Percentiles rank a stretch among this genome's conserved stretches.
Conservation (phyloP, 768 basidiomycete genomes). For the Naganishia kalamii region DNA sequence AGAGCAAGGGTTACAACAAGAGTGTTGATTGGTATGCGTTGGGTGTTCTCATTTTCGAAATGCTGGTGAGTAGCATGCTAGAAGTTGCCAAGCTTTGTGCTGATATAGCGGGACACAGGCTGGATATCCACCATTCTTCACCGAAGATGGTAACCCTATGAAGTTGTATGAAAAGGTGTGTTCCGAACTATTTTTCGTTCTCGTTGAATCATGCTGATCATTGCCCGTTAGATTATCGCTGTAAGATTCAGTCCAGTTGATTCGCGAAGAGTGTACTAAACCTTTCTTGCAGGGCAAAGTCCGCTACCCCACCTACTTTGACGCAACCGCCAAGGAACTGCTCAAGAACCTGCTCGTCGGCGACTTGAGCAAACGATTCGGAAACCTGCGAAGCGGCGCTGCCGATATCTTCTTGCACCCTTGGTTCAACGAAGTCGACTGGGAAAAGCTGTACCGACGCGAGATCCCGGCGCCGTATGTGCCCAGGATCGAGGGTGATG, state of each 20-base stretch:
- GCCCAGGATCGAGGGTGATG: constrained; percentile 83
- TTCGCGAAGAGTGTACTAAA: neutral
- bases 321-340: constrained; percentile 46
- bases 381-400: constrained; percentile 46
- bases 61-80: constrained; percentile 40
- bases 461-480: constrained; percentile 95
- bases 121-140: constrained; percentile 49
- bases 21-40: constrained; percentile 49
- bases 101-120: constrained; percentile 30
- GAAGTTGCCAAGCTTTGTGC: neutral
- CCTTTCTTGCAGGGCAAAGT: constrained; percentile 45
- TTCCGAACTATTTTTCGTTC: neutral
- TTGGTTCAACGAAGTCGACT: constrained; percentile 85
- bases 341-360: constrained; percentile 47
- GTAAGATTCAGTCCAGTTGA: constrained; percentile 5
- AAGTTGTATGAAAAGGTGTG: constrained; percentile 48
- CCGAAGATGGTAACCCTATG: constrained; percentile 49
- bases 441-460: constrained; percentile 68
- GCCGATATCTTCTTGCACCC: constrained; percentile 47
- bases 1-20: constrained; percentile 49
- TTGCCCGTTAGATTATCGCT: constrained; percentile 20
- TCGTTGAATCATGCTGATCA: neutral
- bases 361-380: constrained; percentile 47
- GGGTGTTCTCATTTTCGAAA: constrained; percentile 48
- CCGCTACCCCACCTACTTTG: constrained; percentile 48